A percentile compares a stretch with the other conserved stretches of the same genome.
Evolutionary conservation across 2,329 filamentous ascomycete species (phyloP).

Genomic region (Cladosporium sp.): DNA sequence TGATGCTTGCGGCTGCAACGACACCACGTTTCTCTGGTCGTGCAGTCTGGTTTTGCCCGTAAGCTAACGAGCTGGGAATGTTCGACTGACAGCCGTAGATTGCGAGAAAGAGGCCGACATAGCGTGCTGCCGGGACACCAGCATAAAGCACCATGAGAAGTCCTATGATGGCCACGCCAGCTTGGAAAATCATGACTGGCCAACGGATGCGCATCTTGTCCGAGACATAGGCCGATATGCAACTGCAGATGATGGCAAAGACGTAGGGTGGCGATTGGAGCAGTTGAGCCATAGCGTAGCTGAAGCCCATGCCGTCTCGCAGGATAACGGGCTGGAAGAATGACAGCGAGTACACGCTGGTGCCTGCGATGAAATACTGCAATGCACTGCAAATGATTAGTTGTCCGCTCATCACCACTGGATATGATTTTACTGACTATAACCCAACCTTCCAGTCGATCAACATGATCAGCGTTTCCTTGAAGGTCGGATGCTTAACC

Average conservation of each 20-base stretch:
- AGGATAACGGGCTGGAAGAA: conserved; percentile 79
- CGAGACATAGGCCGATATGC: conserved; percentile 55
- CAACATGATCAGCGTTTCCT: conserved; percentile 24
- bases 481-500: conserved; percentile 24
- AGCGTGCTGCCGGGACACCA: conserved; percentile 52
- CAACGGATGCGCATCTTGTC: conserved; percentile 64
- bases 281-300: conserved; percentile 60
- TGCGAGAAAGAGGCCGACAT: conserved; percentile 69
- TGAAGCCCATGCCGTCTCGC: conserved; percentile 57
- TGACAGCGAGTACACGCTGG: conserved; percentile 64
- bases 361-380: conserved; percentile 30
- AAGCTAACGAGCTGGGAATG: conserved; percentile 65
- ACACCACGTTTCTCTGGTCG: conserved; percentile 29
- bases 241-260: conserved; percentile 61
- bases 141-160: conserved; percentile 70
- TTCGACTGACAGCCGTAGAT: conserved; percentile 73
- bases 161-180: conserved; percentile 58
- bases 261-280: conserved; percentile 66
- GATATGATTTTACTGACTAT: conserved; percentile 20
- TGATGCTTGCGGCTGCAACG: conserved; percentile 25
- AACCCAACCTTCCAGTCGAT: conserved; percentile 30
- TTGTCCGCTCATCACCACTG: not conserved
- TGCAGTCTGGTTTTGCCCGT: conserved; percentile 39
- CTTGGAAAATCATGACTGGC: conserved; percentile 61
- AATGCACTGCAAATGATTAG: conserved; percentile 20